These are phyloP conservation scores for Aspergillus sp. DNA, from an alignment of 2,329 filamentous ascomycete species.

Conservation along the genomic window DNA sequence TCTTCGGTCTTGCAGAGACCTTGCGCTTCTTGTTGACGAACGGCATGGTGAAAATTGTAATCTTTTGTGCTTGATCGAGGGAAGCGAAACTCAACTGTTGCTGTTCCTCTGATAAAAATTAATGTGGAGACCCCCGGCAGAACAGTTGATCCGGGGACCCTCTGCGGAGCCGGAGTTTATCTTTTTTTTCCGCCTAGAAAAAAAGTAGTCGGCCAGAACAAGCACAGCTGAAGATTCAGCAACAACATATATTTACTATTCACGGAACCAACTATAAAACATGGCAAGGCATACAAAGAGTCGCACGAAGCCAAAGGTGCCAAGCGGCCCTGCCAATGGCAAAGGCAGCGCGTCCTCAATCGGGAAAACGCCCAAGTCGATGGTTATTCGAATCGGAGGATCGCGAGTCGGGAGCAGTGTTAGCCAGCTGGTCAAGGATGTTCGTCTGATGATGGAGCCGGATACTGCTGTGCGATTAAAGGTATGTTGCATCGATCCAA, in stretches of 20 bases:
- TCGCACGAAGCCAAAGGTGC: slow-evolving; percentile 77
- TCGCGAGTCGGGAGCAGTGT: slow-evolving; percentile 90
- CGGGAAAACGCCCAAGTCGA: slow-evolving; percentile 81
- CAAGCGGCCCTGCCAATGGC: slow-evolving; percentile 55
- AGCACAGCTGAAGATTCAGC: slow-evolving; percentile 16
- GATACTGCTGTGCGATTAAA: slow-evolving; percentile 87
- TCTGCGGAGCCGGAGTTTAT: slow-evolving; percentile 30
- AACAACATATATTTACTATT: slow-evolving; percentile 1
- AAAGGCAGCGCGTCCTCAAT: slow-evolving; percentile 65
- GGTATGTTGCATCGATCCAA: slow-evolving; percentile 38
- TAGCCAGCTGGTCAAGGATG: slow-evolving; percentile 88
- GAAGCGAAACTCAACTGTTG: neutral
- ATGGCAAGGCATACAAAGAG: slow-evolving; percentile 91
- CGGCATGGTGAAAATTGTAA: slow-evolving; percentile 36
- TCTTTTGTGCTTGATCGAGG: neutral
- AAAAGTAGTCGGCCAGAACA: slow-evolving; percentile 31
- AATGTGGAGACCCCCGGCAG: slow-evolving; percentile 39
- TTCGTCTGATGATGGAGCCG: slow-evolving; percentile 93
- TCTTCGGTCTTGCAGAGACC: slow-evolving; percentile 31
- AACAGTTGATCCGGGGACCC: slow-evolving; percentile 42
- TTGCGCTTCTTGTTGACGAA: slow-evolving; percentile 46
- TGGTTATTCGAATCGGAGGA: slow-evolving; percentile 97
- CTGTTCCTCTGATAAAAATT: slow-evolving; percentile 28
- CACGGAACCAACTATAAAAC: slow-evolving; percentile 5
- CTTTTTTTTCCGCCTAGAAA: slow-evolving; percentile 41